Evolutionary conservation across 495 filamentous ascomycete genomes (phyloP).

Genomic region (Penicillium herquei): DNA sequence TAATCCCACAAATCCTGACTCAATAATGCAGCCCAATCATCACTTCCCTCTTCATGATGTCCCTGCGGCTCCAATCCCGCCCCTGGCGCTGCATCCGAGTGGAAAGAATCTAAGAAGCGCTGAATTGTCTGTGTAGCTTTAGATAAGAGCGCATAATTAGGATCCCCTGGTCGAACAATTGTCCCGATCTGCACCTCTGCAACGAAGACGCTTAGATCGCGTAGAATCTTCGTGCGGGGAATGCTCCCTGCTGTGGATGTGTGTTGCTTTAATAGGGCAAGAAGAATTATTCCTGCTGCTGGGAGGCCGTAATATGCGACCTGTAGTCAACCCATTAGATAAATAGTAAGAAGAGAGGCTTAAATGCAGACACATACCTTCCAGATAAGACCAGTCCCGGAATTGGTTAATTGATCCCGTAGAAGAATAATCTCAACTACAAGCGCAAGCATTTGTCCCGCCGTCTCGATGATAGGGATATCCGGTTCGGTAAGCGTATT

Average conservation of each 20-base stretch:
- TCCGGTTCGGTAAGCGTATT: slow-evolving; percentile 34
- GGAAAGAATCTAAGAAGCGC: slow-evolving; percentile 30
- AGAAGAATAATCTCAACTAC: slow-evolving; percentile 39
- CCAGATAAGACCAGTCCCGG: slow-evolving; percentile 43
- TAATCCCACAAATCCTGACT: slow-evolving; percentile 34
- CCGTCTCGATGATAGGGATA: slow-evolving; percentile 26
- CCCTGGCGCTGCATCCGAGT: slow-evolving; percentile 13
- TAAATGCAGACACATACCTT: slow-evolving; percentile 24
- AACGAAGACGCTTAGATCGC: slow-evolving; percentile 38
- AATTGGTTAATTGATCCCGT: slow-evolving; percentile 38
- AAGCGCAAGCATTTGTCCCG: slow-evolving; percentile 35
- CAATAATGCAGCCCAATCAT: slow-evolving; percentile 30
- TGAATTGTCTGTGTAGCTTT: slow-evolving; percentile 33
- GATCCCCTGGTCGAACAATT: slow-evolving; percentile 32
- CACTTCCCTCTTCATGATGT: slow-evolving; percentile 15
- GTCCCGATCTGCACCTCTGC: slow-evolving; percentile 38
- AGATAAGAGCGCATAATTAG: slow-evolving; percentile 33
- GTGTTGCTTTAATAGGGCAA: slow-evolving; percentile 32
- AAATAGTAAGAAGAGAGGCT: too few species aligned
- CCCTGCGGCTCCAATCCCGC: slow-evolving; percentile 5
- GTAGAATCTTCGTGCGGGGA: slow-evolving; percentile 27
- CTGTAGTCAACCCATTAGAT: slow-evolving; percentile 10
- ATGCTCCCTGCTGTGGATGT: slow-evolving; percentile 10
- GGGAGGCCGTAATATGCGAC: slow-evolving; percentile 42
- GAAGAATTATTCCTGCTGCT: slow-evolving; percentile 39